phyloP scores from a whole-genome alignment of 768 basidiomycete genomes.

The Podaxis sp. region DNA sequence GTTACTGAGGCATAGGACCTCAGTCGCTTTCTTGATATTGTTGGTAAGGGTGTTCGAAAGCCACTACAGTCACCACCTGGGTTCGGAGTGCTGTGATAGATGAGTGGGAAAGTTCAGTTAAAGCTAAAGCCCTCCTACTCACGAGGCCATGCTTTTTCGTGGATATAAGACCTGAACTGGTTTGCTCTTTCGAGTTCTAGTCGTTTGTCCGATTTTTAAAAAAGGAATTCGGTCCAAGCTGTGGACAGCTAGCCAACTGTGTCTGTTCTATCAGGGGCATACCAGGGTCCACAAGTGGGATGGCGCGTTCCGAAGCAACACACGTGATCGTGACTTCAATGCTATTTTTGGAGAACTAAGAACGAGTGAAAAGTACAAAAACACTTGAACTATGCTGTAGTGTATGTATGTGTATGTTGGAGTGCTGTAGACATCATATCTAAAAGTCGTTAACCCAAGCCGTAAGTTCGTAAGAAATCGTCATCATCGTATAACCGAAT shows the following conservation, averaged over 20 bases:
- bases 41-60: slow-evolving; percentile 10
- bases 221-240: neutral
- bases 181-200: neutral
- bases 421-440: neutral
- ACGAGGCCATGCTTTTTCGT: slow-evolving; percentile 7
- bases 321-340: slow-evolving; percentile 10
- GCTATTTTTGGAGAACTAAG: slow-evolving; percentile 6
- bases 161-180: too few relatives aligned
- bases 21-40: slow-evolving; percentile 6
- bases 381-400: slow-evolving; percentile 5
- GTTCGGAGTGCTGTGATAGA: neutral
- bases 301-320: neutral
- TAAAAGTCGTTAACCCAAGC: neutral
- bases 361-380: neutral
- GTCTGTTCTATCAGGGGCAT: neutral
- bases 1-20: slow-evolving; percentile 22
- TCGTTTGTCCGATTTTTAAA: neutral
- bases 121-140: neutral
- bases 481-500: slow-evolving; percentile 25
- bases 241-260: neutral
- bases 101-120: neutral
- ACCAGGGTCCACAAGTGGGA: neutral
- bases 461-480: neutral
- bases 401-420: neutral
- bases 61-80: slow-evolving; percentile 1